Conservation (phyloP, 2,329 filamentous ascomycete genomes). For the Aspergillus novoparasiticus region DNA sequence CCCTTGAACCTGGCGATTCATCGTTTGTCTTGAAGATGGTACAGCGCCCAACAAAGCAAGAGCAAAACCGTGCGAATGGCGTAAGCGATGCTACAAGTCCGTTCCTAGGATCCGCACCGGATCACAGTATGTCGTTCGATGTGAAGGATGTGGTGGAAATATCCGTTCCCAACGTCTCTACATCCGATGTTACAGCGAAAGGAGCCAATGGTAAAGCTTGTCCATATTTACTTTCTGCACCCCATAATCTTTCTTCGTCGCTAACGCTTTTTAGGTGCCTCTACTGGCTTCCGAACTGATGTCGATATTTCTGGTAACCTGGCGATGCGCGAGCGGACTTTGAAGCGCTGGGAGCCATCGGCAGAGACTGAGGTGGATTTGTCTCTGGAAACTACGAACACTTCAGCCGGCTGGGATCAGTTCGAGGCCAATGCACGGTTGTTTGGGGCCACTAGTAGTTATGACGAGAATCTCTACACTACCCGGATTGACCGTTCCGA, state of each 20-base stretch:
- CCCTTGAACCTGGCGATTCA: slow-evolving; percentile 54
- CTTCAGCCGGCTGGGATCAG: slow-evolving; percentile 75
- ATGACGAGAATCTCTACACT: slow-evolving; percentile 93
- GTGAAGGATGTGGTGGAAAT: slow-evolving; percentile 63
- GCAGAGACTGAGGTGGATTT: slow-evolving; percentile 64
- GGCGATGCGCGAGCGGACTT: slow-evolving; percentile 68
- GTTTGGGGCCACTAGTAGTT: slow-evolving; percentile 86
- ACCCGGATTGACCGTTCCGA: slow-evolving; percentile 84
- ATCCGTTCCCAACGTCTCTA: slow-evolving; percentile 55
- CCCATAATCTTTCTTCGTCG: neutral
- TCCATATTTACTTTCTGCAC: neutral
- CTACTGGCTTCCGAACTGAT: slow-evolving; percentile 79
- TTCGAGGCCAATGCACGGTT: slow-evolving; percentile 86
- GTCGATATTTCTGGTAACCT: slow-evolving; percentile 79
- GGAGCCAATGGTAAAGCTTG: slow-evolving; percentile 58
- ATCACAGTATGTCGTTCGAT: slow-evolving; percentile 62
- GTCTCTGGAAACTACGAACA: slow-evolving; percentile 66
- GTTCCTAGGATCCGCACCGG: slow-evolving; percentile 47
- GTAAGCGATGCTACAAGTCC: slow-evolving; percentile 40
- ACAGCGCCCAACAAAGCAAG: slow-evolving; percentile 50
- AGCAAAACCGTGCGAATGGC: slow-evolving; percentile 44
- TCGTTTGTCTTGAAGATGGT: slow-evolving; percentile 68
- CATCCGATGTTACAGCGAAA: slow-evolving; percentile 54
- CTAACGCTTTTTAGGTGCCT: slow-evolving; percentile 57
- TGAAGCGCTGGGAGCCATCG: slow-evolving; percentile 82